These are phyloP conservation scores for Puccinia coronata DNA, from an alignment of 1,284 basidiomycete genomes.

Conservation along the genomic window DNA sequence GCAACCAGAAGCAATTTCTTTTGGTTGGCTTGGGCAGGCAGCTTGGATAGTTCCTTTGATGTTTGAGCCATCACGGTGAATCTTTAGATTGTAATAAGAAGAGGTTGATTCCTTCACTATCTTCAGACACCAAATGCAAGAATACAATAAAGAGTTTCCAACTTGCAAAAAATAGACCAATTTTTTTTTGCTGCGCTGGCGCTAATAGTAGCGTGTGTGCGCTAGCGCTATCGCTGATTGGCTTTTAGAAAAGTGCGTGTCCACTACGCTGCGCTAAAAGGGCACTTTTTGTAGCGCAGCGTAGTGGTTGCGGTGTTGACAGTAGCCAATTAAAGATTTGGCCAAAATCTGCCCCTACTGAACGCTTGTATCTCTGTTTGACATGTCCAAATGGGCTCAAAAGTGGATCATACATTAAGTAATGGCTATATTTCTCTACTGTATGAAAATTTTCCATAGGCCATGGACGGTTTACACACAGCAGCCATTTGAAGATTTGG, in stretches of 20 bases:
- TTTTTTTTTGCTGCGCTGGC: neutral
- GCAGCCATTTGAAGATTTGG: too few relatives aligned
- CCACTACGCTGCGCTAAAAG: neutral
- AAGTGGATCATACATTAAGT: too few relatives aligned
- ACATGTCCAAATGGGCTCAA: too few relatives aligned
- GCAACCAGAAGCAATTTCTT: neutral
- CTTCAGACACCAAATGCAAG: neutral
- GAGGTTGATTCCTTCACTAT: neutral
- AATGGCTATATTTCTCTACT: too few relatives aligned
- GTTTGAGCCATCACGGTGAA: neutral
- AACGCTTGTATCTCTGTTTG: too few relatives aligned
- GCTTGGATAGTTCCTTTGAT: neutral
- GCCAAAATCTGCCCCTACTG: too few relatives aligned
- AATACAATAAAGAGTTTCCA: neutral
- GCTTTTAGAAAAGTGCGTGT: neutral
- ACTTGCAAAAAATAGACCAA: neutral
- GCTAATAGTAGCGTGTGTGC: neutral
- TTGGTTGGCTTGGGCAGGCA: neutral
- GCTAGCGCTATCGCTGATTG: neutral
- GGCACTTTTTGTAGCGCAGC: neutral
- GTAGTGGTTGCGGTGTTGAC: too few relatives aligned
- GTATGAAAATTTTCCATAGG: too few relatives aligned
- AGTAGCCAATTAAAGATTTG: too few relatives aligned
- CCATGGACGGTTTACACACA: too few relatives aligned
- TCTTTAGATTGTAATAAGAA: constrained; percentile 9